phyloP scores from a whole-genome alignment of 2,329 filamentous ascomycete species.

The Conoideocrella luteorostrata region DNA sequence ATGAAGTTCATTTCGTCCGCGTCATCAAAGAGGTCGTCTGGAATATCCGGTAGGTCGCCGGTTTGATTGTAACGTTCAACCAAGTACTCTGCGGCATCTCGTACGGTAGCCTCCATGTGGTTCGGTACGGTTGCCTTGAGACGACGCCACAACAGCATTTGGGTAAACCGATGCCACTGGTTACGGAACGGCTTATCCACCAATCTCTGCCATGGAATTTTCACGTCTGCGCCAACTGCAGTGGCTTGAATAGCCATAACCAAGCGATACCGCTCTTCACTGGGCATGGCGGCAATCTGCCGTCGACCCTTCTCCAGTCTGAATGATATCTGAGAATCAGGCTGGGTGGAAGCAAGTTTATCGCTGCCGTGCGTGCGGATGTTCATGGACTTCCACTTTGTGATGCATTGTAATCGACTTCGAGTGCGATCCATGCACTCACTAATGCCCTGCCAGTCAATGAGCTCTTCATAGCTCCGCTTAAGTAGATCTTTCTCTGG shows the following conservation, averaged over 20 bases:
- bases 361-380: slow-evolving; percentile 27
- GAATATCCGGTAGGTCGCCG: slow-evolving; percentile 27
- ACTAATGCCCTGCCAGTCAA: slow-evolving; percentile 62
- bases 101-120: slow-evolving; percentile 23
- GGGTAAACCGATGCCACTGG: slow-evolving; percentile 31
- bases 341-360: slow-evolving; percentile 23
- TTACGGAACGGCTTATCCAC: slow-evolving; percentile 33
- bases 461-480: slow-evolving; percentile 43
- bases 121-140: slow-evolving; percentile 28
- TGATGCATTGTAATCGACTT: slow-evolving; percentile 59
- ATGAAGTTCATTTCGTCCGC: slow-evolving; percentile 26
- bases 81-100: slow-evolving; percentile 29
- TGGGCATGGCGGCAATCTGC: slow-evolving; percentile 34
- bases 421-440: slow-evolving; percentile 54
- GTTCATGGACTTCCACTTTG: slow-evolving; percentile 55
- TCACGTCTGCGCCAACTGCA: slow-evolving; percentile 33
- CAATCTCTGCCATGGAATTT: slow-evolving; percentile 44
- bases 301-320: slow-evolving; percentile 35
- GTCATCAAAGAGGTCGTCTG: slow-evolving; percentile 23
- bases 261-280: slow-evolving; percentile 38
- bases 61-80: slow-evolving; percentile 27
- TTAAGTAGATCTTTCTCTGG: slow-evolving; percentile 24
- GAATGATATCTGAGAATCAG: slow-evolving; percentile 33
- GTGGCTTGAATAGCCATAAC: slow-evolving; percentile 36
- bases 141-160: slow-evolving; percentile 33